phyloP scores from a whole-genome alignment of 352 stramenopile genomes.

The Pythium volutum region DNA sequence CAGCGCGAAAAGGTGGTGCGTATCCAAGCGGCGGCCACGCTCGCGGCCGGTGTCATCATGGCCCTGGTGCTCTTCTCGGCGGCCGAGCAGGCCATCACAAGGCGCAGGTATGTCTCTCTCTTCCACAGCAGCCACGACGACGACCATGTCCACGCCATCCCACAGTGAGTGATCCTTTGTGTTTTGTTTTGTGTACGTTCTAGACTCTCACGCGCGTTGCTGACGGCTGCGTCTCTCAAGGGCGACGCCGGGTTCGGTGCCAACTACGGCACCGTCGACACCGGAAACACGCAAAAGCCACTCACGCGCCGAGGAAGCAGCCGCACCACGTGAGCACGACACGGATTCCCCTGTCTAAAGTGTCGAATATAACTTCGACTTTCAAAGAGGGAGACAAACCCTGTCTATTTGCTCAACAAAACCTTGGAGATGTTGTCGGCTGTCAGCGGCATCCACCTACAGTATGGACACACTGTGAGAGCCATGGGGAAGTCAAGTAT shows the following conservation, averaged over 20 bases:
- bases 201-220: constrained; percentile 26
- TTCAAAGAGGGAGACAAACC: neutral
- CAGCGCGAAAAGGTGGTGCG: constrained; percentile 31
- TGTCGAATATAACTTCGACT: too few species aligned
- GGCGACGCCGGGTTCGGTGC: constrained; percentile 8
- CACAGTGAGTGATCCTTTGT: constrained; percentile 17
- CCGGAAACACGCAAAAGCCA: neutral
- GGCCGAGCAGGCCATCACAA: constrained; percentile 2
- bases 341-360: constrained; percentile 10
- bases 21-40: constrained; percentile 39
- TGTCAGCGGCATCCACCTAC: neutral
- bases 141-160: constrained; percentile 29
- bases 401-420: neutral
- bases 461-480: too few species aligned
- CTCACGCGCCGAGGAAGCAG: constrained; percentile 7
- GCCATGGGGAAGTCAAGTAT: too few species aligned
- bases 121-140: constrained; percentile 16
- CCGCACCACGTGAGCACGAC: constrained; percentile 10
- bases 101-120: constrained; percentile 20
- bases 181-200: constrained; percentile 6
- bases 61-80: constrained; percentile 16
- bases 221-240: constrained; percentile 21
- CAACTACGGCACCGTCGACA: constrained; percentile 20
- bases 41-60: constrained; percentile 25
- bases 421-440: neutral